A percentile compares a stretch with the other conserved stretches of the same genome.
phyloP scores from a whole-genome alignment of 805 yeast genomes.

The Yarrowia hollandica region DNA sequence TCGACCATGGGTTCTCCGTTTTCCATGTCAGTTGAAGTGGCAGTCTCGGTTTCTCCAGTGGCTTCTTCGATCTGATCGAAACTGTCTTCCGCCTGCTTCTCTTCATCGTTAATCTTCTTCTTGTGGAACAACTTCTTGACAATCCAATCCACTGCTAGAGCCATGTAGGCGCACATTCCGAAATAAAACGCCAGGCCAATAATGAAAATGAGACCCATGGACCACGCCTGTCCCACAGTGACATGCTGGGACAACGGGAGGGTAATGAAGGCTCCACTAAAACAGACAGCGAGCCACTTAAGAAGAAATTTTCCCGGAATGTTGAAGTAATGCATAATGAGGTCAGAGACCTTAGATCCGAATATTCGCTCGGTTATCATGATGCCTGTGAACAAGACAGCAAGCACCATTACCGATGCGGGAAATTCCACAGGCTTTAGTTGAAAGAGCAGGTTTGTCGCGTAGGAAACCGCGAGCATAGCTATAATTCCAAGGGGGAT shows the following conservation, averaged over 20 bases:
- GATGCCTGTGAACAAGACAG: constrained; percentile 4
- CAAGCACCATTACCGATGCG: constrained; percentile 18
- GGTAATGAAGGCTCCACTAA: constrained; percentile 14
- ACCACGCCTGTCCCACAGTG: constrained; percentile 25
- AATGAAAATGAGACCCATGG: constrained; percentile 27
- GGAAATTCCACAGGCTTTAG: constrained; percentile 25
- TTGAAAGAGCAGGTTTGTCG: constrained; percentile 13
- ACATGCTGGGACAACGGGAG: constrained; percentile 14
- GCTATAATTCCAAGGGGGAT: constrained; percentile 18
- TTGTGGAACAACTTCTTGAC: constrained; percentile 7
- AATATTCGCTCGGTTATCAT: constrained; percentile 3
- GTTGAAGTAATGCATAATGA: background rate
- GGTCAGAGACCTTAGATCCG: background rate
- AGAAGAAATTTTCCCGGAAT: constrained; percentile 20
- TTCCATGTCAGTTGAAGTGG: background rate
- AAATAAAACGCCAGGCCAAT: constrained; percentile 21
- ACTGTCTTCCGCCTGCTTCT: background rate
- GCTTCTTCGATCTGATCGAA: background rate
- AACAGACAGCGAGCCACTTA: constrained; percentile 21
- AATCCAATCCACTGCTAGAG: background rate
- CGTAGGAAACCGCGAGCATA: constrained; percentile 12
- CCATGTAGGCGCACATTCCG: constrained; percentile 16
- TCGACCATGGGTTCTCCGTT: constrained; percentile 5
- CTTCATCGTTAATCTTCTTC: background rate
- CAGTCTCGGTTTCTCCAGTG: background rate